Percentiles rank a stretch among this genome's conserved stretches.
Conservation (phyloP, 73 alveolate genomes). For the Tetrahymena malaccensis region DNA sequence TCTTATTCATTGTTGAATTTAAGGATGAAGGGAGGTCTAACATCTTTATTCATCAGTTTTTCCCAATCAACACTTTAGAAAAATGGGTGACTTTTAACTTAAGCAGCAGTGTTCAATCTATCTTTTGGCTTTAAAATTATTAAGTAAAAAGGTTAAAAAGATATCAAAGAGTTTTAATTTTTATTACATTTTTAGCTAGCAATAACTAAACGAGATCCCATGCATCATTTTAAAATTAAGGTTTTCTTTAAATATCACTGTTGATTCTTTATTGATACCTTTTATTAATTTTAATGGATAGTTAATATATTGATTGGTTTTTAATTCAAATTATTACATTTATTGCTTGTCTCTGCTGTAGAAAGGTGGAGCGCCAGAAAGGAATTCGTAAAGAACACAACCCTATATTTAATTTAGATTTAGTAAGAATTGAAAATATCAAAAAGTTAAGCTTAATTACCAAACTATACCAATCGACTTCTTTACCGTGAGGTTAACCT, state of each 20-base stretch:
- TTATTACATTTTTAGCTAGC: background rate
- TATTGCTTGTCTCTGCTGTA: conserved; percentile 60
- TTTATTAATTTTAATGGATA: background rate
- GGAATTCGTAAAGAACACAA: conserved; percentile 74
- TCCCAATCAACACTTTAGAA: background rate
- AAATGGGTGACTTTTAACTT: background rate
- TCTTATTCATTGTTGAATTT: background rate
- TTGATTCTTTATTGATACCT: background rate
- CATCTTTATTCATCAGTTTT: background rate
- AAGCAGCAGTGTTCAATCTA: background rate
- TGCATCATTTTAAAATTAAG: background rate
- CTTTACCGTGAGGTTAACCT: conserved; percentile 16
- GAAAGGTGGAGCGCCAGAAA: conserved; percentile 85
- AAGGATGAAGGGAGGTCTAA: background rate
- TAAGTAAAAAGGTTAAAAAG: background rate
- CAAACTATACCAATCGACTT: conserved; percentile 37
- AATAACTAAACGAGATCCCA: background rate
- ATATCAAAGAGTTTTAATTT: background rate
- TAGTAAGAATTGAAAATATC: background rate
- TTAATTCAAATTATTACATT: conserved; percentile 9
- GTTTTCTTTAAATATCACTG: background rate
- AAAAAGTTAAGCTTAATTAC: background rate
- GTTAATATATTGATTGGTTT: background rate
- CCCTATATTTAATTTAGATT: conserved; percentile 33
- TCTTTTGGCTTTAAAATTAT: background rate